These are phyloP conservation scores for Globisporangium nodosum DNA, from an alignment of 352 stramenopile species.

Conservation along the genomic window DNA sequence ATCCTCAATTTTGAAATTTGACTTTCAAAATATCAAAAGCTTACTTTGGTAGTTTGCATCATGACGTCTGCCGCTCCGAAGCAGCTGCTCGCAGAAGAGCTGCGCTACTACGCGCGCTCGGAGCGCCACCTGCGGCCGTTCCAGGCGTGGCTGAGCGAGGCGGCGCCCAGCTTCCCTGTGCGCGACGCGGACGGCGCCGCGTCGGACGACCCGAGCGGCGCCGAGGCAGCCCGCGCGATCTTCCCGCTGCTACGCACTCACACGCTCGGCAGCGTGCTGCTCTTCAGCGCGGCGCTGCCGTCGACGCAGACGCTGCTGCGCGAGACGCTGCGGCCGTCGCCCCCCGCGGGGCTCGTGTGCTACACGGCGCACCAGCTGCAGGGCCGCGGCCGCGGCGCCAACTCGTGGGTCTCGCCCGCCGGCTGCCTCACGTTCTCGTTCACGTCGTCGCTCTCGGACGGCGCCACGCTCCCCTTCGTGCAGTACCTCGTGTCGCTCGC, in stretches of 20 bases:
- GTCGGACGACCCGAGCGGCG: constrained; percentile 25
- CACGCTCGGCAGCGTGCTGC: constrained; percentile 57
- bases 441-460: constrained; percentile 77
- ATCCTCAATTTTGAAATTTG: no score
- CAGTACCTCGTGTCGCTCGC: constrained; percentile 89
- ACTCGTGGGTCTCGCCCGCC: constrained; percentile 85
- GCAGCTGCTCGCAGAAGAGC: constrained; percentile 52
- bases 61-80: constrained; percentile 12
- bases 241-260: constrained; percentile 59
- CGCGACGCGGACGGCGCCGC: constrained; percentile 6
- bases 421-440: constrained; percentile 91
- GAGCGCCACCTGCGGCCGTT: constrained; percentile 64
- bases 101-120: constrained; percentile 70
- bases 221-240: constrained; percentile 14
- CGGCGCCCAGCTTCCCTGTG: constrained; percentile 16
- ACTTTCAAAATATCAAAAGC: background rate
- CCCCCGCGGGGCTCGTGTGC: constrained; percentile 65
- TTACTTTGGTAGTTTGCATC: background rate
- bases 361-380: constrained; percentile 76
- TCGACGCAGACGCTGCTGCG: constrained; percentile 86
- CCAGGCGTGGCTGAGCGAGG: constrained; percentile 51
- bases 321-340: constrained; percentile 55
- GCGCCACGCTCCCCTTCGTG: constrained; percentile 78
- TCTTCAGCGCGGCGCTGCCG: constrained; percentile 59
- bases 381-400: constrained; percentile 77